Percentiles rank a stretch among this genome's conserved stretches.
Evolutionary conservation across 2,329 filamentous ascomycete species (phyloP).

Genomic region (Apiospora rasikravindrae): DNA sequence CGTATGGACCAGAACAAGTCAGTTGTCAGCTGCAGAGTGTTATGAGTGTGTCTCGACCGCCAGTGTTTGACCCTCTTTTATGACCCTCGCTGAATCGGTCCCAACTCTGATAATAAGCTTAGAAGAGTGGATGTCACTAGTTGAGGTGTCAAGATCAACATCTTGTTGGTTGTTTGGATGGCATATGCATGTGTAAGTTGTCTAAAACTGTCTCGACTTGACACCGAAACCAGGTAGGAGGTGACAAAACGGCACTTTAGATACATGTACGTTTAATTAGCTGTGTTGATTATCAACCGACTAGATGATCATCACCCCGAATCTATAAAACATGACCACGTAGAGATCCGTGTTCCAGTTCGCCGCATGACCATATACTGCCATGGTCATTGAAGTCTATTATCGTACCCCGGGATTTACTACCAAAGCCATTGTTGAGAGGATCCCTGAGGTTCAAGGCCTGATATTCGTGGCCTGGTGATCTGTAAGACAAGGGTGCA

Average conservation of each 20-base stretch:
- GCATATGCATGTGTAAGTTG: neutral
- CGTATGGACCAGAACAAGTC: neutral
- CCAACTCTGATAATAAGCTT: neutral
- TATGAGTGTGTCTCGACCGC: neutral
- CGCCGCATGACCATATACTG: neutral
- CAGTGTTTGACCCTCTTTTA: slow-evolving; percentile 15
- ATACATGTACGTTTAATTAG: neutral
- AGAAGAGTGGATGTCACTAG: neutral
- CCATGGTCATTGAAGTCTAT: neutral
- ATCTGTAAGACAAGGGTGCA: neutral
- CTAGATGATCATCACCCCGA: neutral
- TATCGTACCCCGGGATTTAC: neutral
- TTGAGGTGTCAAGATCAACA: neutral
- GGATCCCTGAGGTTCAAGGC: neutral
- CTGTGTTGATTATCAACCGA: neutral
- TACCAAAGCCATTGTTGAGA: neutral
- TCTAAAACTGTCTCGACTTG: neutral
- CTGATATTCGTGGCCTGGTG: too few species aligned
- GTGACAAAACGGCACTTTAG: neutral
- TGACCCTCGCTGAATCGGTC: neutral
- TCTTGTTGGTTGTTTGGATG: neutral
- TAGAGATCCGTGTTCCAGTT: neutral
- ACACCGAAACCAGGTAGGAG: neutral
- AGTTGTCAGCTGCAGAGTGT: neutral
- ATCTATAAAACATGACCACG: neutral